phyloP scores from a whole-genome alignment of 345 rosid genomes.

The Euphorbia pulcherrima region DNA sequence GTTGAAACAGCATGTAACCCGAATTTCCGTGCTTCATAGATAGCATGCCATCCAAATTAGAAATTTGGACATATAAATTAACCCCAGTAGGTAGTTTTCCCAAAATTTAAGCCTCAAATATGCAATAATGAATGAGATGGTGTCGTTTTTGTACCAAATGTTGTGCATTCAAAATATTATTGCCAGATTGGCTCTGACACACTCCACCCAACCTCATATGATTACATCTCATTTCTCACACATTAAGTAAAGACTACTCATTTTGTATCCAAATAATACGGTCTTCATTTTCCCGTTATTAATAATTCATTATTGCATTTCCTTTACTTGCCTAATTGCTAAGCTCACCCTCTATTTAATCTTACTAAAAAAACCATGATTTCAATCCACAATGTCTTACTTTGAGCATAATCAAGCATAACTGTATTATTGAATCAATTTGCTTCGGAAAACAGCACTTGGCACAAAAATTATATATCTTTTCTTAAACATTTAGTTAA shows the following conservation, averaged over 20 bases:
- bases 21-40: no score
- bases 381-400: no score
- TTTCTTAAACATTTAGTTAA: no score
- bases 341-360: not conserved
- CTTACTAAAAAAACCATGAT: no score
- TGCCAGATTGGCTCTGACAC: slow-evolving; percentile 5
- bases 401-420: no score
- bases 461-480: no score
- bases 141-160: not conserved
- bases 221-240: not conserved
- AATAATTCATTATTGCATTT: not conserved
- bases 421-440: no score
- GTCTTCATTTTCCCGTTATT: no score
- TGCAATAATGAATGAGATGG: not conserved
- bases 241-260: not conserved
- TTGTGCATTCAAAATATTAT: no score
- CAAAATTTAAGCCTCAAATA: not conserved
- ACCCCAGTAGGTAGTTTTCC: not conserved
- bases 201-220: not conserved
- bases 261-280: not conserved
- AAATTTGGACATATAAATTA: no score
- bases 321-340: not conserved
- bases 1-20: no score
- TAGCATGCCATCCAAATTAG: not conserved
- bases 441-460: no score